Percentiles rank a stretch among this genome's conserved stretches.
Conservation (phyloP, 495 filamentous ascomycete species). For the Xeromyces bisporus region DNA sequence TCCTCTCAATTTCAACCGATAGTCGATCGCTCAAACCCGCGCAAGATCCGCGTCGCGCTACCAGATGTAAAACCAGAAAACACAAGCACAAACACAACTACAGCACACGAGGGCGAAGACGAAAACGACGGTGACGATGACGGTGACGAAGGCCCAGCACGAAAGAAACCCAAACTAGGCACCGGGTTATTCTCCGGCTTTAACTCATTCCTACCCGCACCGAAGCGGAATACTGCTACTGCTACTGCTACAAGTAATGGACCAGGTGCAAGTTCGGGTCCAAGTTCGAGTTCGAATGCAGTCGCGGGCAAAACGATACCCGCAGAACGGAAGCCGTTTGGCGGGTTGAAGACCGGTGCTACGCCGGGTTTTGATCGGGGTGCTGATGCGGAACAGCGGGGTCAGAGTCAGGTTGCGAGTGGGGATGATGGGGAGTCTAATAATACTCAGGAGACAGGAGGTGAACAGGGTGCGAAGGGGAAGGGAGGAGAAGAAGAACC, state of each 20-base stretch:
- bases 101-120: too few species aligned
- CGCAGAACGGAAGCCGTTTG: slow-evolving; percentile 20
- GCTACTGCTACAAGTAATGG: too few species aligned
- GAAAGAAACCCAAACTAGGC: slow-evolving; percentile 49
- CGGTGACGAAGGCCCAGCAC: slow-evolving; percentile 41
- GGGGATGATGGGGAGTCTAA: slow-evolving; percentile 3
- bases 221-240: slow-evolving; percentile 41
- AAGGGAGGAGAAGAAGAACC: slow-evolving; percentile 7
- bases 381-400: slow-evolving; percentile 25
- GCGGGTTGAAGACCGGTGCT: slow-evolving; percentile 66
- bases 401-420: slow-evolving; percentile 9
- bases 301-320: slow-evolving; percentile 14
- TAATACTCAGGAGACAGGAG: slow-evolving; percentile 10
- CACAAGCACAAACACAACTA: too few species aligned
- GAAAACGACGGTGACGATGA: too few species aligned
- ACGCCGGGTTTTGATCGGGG: slow-evolving; percentile 60
- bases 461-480: slow-evolving; percentile 7
- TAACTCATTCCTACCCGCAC: slow-evolving; percentile 73
- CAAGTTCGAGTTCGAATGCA: too few species aligned
- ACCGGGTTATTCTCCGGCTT: slow-evolving; percentile 53
- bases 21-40: slow-evolving; percentile 59
- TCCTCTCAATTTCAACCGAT: slow-evolving; percentile 68
- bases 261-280: too few species aligned
- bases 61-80: slow-evolving; percentile 32
- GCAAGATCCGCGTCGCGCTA: slow-evolving; percentile 68